Percentiles rank a stretch among this genome's conserved stretches.
These are phyloP conservation scores for Alternaria sp. DNA, from an alignment of 2,329 filamentous ascomycete genomes.

Conservation along the genomic window DNA sequence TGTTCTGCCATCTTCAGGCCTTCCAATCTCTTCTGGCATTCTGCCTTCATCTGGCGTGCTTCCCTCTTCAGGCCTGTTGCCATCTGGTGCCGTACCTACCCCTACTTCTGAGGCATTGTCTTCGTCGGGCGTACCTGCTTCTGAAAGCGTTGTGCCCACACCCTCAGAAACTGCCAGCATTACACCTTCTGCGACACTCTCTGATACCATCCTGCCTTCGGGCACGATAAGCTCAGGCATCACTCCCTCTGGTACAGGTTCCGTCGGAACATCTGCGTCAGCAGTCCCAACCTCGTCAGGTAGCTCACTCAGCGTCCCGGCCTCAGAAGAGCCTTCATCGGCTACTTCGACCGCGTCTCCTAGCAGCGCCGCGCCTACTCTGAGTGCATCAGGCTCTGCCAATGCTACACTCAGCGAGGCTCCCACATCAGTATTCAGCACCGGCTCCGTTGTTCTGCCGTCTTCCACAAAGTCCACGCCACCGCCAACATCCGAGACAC, in stretches of 20 bases:
- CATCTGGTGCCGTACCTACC: constrained; percentile 12
- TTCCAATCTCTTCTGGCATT: constrained; percentile 13
- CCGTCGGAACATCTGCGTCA: constrained; percentile 17
- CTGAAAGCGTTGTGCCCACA: constrained; percentile 16
- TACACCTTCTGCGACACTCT: constrained; percentile 9
- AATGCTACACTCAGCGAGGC: constrained; percentile 23
- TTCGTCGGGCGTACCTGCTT: constrained; percentile 19
- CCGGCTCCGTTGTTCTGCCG: not conserved
- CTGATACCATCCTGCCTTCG: constrained; percentile 1
- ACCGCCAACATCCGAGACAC: constrained; percentile 10
- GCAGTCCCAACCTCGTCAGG: constrained; percentile 13
- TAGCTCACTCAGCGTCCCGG: constrained; percentile 25
- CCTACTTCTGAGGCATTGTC: constrained; percentile 16
- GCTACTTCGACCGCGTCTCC: constrained; percentile 17
- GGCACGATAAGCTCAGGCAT: constrained; percentile 10
- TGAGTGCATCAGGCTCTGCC: constrained; percentile 14
- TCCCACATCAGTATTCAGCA: constrained; percentile 11
- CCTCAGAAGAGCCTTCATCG: constrained; percentile 26
- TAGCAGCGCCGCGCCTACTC: constrained; percentile 16
- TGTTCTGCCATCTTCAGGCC: constrained; percentile 6
- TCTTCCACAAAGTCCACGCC: constrained; percentile 2
- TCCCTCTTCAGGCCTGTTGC: constrained; percentile 17
- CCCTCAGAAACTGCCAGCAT: constrained; percentile 18
- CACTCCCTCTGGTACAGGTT: constrained; percentile 16
- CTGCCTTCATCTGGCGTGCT: constrained; percentile 11